These are phyloP conservation scores for Clitopilus passeckerianus DNA, from an alignment of 768 basidiomycete genomes.

Conservation along the genomic window DNA sequence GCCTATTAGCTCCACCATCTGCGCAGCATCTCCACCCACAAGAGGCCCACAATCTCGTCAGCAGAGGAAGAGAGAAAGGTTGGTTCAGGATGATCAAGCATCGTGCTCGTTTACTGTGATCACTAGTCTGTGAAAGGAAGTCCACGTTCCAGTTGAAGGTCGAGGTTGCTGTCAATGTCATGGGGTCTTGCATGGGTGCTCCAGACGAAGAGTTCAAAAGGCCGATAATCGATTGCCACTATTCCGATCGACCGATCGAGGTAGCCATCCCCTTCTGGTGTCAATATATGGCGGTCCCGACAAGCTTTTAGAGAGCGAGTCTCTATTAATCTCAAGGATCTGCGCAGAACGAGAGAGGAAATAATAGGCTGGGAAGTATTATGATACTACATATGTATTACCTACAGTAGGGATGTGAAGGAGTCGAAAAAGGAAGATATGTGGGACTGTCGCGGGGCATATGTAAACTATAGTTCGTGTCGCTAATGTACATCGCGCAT, in stretches of 20 bases:
- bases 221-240: neutral
- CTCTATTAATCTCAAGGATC: neutral
- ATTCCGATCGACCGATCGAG: neutral
- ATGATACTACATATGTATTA: neutral
- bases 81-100: constrained; percentile 91
- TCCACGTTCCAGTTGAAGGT: constrained; percentile 31
- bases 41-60: constrained; percentile 55
- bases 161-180: constrained; percentile 15
- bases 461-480: neutral
- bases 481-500: neutral
- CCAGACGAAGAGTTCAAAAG: neutral
- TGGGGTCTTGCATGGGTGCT: neutral
- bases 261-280: neutral
- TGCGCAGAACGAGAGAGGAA: neutral
- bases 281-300: neutral
- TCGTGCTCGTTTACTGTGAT: constrained; percentile 13
- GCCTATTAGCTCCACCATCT: constrained; percentile 84
- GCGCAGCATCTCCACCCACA: constrained; percentile 64
- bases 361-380: neutral
- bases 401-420: neutral
- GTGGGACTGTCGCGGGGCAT: neutral
- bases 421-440: neutral
- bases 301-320: neutral
- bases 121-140: constrained; percentile 24
- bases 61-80: constrained; percentile 63